Evolutionary conservation across 768 basidiomycete species (phyloP).

Genomic region (Lactarius psammicola): DNA sequence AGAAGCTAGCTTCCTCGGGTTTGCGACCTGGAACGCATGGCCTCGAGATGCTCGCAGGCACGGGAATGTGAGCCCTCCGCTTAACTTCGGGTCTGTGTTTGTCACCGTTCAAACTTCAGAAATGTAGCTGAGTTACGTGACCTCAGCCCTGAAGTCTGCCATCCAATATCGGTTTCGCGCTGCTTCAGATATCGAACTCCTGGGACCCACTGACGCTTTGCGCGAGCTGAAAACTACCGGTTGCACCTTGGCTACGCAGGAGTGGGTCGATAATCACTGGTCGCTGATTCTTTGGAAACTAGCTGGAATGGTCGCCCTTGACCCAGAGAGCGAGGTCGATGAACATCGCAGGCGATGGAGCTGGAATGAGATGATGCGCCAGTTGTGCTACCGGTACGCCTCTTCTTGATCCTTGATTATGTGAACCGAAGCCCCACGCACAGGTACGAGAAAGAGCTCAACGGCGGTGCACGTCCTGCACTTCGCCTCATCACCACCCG

Average conservation of each 20-base stretch:
- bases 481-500: constrained; percentile 79
- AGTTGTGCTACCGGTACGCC: constrained; percentile 80
- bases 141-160: constrained; percentile 22
- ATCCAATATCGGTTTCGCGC: constrained; percentile 10
- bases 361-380: constrained; percentile 76
- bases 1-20: constrained; percentile 48
- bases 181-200: constrained; percentile 10
- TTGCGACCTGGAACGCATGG: constrained; percentile 50
- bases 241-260: constrained; percentile 64
- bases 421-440: neutral
- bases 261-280: constrained; percentile 96
- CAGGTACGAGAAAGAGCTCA: constrained; percentile 50
- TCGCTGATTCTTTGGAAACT: constrained; percentile 90
- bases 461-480: constrained; percentile 69
- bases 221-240: constrained; percentile 53
- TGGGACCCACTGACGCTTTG: constrained; percentile 50
- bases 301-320: constrained; percentile 75
- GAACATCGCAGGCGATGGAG: constrained; percentile 63
- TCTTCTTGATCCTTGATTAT: neutral
- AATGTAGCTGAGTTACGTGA: constrained; percentile 21
- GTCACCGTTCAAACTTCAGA: constrained; percentile 15
- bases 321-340: constrained; percentile 57
- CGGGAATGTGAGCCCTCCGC: constrained; percentile 47
- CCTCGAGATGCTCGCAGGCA: constrained; percentile 43
- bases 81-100: neutral